Evolutionary conservation across 371 early-diverging fungal species (phyloP).

Genomic region (Smittium culicis): DNA sequence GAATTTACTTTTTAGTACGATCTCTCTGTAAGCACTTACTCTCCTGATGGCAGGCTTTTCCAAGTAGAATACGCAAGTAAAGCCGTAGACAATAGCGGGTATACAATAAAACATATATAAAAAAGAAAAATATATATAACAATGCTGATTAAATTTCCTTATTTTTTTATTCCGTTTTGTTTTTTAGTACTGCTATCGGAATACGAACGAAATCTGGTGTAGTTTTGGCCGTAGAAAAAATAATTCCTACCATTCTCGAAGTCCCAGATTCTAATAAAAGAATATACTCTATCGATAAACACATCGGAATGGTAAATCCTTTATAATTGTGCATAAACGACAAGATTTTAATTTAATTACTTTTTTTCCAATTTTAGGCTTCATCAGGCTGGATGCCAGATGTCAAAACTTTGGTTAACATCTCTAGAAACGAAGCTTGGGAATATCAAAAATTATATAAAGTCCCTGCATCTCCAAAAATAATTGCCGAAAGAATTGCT

Average conservation of each 20-base stretch:
- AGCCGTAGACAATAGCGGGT: slow-evolving; percentile 97
- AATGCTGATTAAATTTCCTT: too few species aligned
- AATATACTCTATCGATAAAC: slow-evolving; percentile 79
- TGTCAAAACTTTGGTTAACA: slow-evolving; percentile 73
- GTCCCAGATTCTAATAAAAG: slow-evolving; percentile 84
- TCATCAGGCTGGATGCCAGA: slow-evolving; percentile 92
- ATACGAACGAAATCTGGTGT: slow-evolving; percentile 89
- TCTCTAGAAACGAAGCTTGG: slow-evolving; percentile 84
- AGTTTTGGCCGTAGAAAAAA: slow-evolving; percentile 90
- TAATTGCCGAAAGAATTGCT: slow-evolving; percentile 84
- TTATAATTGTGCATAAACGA: slow-evolving; percentile 8
- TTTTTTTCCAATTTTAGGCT: slow-evolving; percentile 37
- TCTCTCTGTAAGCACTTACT: slow-evolving; percentile 91
- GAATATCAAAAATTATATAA: slow-evolving; percentile 78
- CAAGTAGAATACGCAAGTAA: slow-evolving; percentile 97
- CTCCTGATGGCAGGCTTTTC: slow-evolving; percentile 96
- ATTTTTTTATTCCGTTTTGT: not conserved
- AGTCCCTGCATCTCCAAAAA: slow-evolving; percentile 67
- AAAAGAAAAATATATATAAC: too few species aligned
- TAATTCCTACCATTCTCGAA: slow-evolving; percentile 84
- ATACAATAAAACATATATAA: too few species aligned
- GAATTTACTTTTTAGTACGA: slow-evolving; percentile 64
- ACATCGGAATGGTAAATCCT: slow-evolving; percentile 76
- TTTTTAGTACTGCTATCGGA: slow-evolving; percentile 75
- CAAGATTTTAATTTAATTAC: slow-evolving; percentile 9